Conservation (phyloP, 1,284 basidiomycete species). For the Macrocybe sp. region DNA sequence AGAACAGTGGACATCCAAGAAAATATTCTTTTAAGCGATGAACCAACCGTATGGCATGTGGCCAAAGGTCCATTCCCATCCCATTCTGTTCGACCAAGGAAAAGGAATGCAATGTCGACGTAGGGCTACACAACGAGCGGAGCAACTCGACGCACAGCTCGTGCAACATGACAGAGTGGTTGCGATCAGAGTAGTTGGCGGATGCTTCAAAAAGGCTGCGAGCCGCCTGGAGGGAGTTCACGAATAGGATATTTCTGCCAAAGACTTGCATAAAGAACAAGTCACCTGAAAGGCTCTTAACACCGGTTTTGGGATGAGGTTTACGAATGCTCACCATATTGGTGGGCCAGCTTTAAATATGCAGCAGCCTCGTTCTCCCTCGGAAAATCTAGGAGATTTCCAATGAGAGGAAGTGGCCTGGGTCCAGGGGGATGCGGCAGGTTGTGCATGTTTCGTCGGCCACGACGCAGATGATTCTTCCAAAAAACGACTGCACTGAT, state of each 20-base stretch:
- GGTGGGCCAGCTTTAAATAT: conserved; percentile 28
- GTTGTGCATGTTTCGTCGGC: conserved; percentile 12
- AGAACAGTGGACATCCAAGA: neutral
- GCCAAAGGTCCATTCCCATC: conserved; percentile 47
- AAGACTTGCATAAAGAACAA: conserved; percentile 39
- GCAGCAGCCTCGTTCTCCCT: conserved; percentile 28
- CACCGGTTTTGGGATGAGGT: neutral
- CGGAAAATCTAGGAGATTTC: conserved; percentile 41
- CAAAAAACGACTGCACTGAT: conserved; percentile 3
- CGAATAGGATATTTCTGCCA: conserved; percentile 37
- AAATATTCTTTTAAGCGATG: neutral
- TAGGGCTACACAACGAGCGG: neutral
- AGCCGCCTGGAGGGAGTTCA: conserved; percentile 35
- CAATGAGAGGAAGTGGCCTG: conserved; percentile 35
- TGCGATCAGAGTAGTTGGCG: conserved; percentile 39
- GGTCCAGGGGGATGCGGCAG: conserved; percentile 41
- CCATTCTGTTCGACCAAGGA: conserved; percentile 31
- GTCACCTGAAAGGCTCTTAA: conserved; percentile 24
- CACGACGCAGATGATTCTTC: conserved; percentile 8
- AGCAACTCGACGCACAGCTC: conserved; percentile 21
- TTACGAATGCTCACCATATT: conserved; percentile 26
- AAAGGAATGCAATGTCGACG: conserved; percentile 2
- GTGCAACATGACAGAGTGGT: conserved; percentile 28
- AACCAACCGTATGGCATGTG: conserved; percentile 44
- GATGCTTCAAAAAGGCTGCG: conserved; percentile 43